Evolutionary conservation across 208 protist species (phyloP).

Genomic region (Tetramitus jugosus): DNA sequence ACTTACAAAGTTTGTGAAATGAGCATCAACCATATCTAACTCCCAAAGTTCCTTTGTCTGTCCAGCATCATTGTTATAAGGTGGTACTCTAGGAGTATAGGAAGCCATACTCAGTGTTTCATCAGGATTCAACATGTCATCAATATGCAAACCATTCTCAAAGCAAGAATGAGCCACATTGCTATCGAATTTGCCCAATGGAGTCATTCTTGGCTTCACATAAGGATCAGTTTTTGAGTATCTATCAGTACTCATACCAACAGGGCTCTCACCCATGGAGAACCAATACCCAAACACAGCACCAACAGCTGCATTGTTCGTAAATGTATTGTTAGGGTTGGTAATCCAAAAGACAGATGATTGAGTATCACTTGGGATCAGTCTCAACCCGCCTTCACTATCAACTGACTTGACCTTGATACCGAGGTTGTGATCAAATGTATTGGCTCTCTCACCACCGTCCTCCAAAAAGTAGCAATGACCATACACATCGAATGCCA

Average conservation of each 20-base stretch:
- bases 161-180: conserved; percentile 39
- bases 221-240: no score
- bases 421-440: conserved; percentile 34
- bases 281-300: conserved; percentile 39
- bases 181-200: conserved; percentile 14
- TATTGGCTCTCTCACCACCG: conserved; percentile 35
- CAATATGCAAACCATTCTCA: conserved; percentile 32
- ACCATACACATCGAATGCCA: conserved; percentile 36
- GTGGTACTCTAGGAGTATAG: neutral
- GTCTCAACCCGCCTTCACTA: no score
- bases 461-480: conserved; percentile 48
- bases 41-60: no score
- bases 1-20: neutral
- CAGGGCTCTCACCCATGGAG: neutral
- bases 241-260: neutral
- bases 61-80: no score
- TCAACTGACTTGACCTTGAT: neutral
- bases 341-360: conserved; percentile 42
- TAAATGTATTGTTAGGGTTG: conserved; percentile 33
- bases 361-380: conserved; percentile 28
- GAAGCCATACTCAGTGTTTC: no score
- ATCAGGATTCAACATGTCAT: neutral
- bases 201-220: neutral
- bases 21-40: neutral
- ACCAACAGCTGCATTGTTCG: conserved; percentile 37